Evolutionary conservation across 192 early-diverging fungal genomes (phyloP).

Genomic region (Coemansia sp.): DNA sequence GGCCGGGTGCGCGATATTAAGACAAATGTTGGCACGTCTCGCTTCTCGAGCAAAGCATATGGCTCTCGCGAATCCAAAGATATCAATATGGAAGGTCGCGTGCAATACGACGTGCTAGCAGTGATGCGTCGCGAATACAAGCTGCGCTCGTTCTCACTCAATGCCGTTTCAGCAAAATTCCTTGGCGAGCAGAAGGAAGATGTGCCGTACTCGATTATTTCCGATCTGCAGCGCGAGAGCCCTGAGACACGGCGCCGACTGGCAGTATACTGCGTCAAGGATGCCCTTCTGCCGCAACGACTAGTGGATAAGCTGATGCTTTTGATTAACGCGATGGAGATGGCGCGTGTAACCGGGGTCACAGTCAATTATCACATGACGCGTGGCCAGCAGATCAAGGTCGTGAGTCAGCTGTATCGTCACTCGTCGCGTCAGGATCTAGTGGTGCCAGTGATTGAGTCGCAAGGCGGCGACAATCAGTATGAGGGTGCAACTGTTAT

Average conservation of each 20-base stretch:
- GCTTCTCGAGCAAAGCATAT: slow-evolving; percentile 89
- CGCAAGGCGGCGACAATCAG: slow-evolving; percentile 80
- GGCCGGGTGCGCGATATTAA: slow-evolving; percentile 63
- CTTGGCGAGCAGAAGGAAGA: slow-evolving; percentile 98
- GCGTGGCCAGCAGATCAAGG: slow-evolving; percentile 97
- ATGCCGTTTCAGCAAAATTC: slow-evolving; percentile 95
- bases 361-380: slow-evolving; percentile 91
- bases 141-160: slow-evolving; percentile 91
- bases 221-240: slow-evolving; percentile 94
- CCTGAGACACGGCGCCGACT: slow-evolving; percentile 90
- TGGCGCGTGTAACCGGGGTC: slow-evolving; percentile 97
- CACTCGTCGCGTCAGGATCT: slow-evolving; percentile 79
- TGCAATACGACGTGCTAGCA: slow-evolving; percentile 90
- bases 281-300: slow-evolving; percentile 90
- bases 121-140: slow-evolving; percentile 97
- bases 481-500: slow-evolving; percentile 97
- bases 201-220: slow-evolving; percentile 98
- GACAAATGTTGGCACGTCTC: slow-evolving; percentile 27
- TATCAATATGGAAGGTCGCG: slow-evolving; percentile 87
- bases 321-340: slow-evolving; percentile 95
- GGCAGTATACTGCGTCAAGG: slow-evolving; percentile 97
- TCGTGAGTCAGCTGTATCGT: slow-evolving; percentile 94
- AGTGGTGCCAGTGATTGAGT: slow-evolving; percentile 85
- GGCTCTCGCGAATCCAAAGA: slow-evolving; percentile 90
- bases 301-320: slow-evolving; percentile 98